phyloP scores from a whole-genome alignment of 202 grass and related monocot species.

The Carex sylvatica region DNA sequence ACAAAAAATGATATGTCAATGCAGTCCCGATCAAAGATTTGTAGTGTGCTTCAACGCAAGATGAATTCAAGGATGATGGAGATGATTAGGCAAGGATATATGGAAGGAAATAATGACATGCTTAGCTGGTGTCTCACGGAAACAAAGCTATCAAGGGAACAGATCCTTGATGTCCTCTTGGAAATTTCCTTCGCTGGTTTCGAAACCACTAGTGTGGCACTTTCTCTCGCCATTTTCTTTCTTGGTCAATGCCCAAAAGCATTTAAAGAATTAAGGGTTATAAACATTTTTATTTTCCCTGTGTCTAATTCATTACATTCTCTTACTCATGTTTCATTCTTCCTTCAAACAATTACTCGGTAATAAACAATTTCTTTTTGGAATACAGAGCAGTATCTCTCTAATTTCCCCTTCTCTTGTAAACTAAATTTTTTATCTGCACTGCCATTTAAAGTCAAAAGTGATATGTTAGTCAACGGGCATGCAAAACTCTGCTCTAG shows the following conservation, averaged over 20 bases:
- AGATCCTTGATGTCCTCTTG: slow-evolving; percentile 29
- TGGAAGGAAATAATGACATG: slow-evolving; percentile 11
- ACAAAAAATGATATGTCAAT: not conserved
- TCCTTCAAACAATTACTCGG: not conserved
- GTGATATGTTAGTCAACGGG: no score
- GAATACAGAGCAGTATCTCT: not conserved
- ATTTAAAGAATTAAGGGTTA: slow-evolving; percentile 32
- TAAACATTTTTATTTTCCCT: not conserved
- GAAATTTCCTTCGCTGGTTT: slow-evolving; percentile 28
- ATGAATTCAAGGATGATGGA: slow-evolving; percentile 18
- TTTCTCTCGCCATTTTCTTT: slow-evolving; percentile 29
- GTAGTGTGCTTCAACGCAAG: not conserved
- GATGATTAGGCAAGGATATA: not conserved
- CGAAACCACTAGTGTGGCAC: slow-evolving; percentile 10
- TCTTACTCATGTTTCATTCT: not conserved
- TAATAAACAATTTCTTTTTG: not conserved
- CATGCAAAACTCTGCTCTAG: no score
- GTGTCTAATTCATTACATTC: not conserved
- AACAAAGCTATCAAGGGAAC: slow-evolving; percentile 18
- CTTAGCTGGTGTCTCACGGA: slow-evolving; percentile 25
- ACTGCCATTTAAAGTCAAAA: no score
- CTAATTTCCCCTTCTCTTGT: no score
- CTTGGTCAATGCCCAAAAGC: slow-evolving; percentile 21
- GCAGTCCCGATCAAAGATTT: slow-evolving; percentile 16
- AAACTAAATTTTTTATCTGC: no score